Base-by-base conservation (phyloP, 352 stramenopile species). In the Phytophthora pluvialis region DNA sequence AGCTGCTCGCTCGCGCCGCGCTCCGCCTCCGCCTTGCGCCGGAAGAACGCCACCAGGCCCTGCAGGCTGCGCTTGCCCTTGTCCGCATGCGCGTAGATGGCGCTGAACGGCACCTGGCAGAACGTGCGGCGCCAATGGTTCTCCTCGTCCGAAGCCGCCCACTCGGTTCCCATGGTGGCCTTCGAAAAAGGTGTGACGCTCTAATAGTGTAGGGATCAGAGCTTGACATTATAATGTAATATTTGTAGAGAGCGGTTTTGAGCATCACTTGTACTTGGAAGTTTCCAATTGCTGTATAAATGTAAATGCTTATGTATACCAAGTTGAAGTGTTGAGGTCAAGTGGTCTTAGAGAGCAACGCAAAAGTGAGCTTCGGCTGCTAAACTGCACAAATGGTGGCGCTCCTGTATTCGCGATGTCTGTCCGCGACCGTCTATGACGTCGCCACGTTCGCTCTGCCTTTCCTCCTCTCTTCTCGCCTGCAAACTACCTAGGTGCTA, bases 41-140 rank as follows among this genome's bases (percentile, higher is more conserved):
- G 76, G 67, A 93, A 89, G 61, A 95, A 94, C 13, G 68, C 76
- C 56, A 91, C 81, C 10, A 95, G 74, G 4, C 73, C 66, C 47
- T 89, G 74, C 45, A 95, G 74, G 70, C 80, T 90, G 60, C 73
- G 78, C 70, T 92, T 91, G 65, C 87, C 85, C 46, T 80, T 81
- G 56, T 93, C 85, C 12, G 87, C 83, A 60, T 93, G 84, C 55
- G 85, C 80, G 59, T 93, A 90, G 71, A 95, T 95, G 54, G 83
- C 66, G 28, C 59, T 60, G 47, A 94, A 90, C 31, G 87, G 85
- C 56, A 95, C 82, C 70, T 95, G 87, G 62, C 87, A 95, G 74
- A 95, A 95, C 55, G 87, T 95, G 47, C 87, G 85, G 15, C 87
- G 83, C 78, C 83, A 93, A 51, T 94, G 80, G 75, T 95, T 94